These are phyloP conservation scores for Globisporangium iwayamae DNA, from an alignment of 352 stramenopile genomes.

Conservation along the genomic window DNA sequence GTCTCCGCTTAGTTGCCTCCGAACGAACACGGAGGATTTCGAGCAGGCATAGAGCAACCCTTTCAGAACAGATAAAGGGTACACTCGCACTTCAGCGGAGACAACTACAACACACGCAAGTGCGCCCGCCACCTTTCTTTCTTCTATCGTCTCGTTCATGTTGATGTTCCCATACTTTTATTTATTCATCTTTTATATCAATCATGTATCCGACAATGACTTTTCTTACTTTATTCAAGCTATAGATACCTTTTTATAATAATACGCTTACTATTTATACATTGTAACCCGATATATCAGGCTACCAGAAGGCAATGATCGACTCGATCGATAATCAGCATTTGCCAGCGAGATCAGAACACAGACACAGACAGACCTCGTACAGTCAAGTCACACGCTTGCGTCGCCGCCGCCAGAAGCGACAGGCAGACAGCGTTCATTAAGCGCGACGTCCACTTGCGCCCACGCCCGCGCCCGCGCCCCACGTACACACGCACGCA, in stretches of 20 bases:
- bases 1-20: no score
- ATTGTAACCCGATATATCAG: background rate
- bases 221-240: background rate
- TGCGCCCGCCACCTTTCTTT: constrained; percentile 4
- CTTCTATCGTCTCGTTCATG: constrained; percentile 1
- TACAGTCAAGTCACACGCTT: background rate
- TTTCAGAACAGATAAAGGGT: background rate
- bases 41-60: background rate
- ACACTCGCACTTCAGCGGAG: constrained; percentile 9
- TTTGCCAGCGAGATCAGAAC: background rate
- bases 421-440: no score
- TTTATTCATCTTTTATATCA: background rate
- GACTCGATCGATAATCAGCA: background rate
- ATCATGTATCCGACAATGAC: background rate
- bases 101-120: constrained; percentile 2
- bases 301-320: background rate
- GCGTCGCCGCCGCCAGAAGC: no score
- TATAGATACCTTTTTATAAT: background rate
- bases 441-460: no score
- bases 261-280: no score
- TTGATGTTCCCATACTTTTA: background rate
- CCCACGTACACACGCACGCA: background rate
- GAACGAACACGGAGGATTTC: background rate
- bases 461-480: no score
- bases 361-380: background rate